Evolutionary conservation across 257 asterid species (phyloP), one percentile per base, ranked within the genome.

Genomic region (Thymus quinquecostatus): DNA sequence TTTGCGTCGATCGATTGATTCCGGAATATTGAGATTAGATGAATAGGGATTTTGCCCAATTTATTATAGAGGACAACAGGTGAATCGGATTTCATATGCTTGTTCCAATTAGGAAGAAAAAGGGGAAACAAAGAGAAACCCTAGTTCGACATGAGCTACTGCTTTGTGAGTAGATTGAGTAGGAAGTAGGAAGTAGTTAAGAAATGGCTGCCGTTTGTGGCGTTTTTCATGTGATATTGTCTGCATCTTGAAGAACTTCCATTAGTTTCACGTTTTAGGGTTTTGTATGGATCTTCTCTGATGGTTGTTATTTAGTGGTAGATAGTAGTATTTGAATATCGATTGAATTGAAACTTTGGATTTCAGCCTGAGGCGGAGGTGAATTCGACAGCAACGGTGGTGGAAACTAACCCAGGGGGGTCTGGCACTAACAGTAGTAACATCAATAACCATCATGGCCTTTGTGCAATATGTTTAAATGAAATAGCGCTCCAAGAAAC

Each of bases 401-500:
- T 72, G 78, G 86, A 76, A 77, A 67, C 27, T 68, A 70, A 70
- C 75, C 59, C 8, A 71, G 82, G 68, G 55, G 77, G 13, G 53
- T 54, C 66, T 30, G 81, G 38, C 53, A 48, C 74, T 77, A 77
- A 76, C 71, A 55, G 10, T 50, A 65, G 29, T 58, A 65, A 76
- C 64, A 45, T 30, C 65, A 60, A 47, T 76, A 43, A 58, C 74
- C 91, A 88, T 86, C 85, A 83, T 49, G 96, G 94, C 36, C 67
- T 70, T 59, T 94, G 99, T 78, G 92, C 97, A 10, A 83, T 94
- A 70, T 94, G 99, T 77, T 80, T 89, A 83, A 78, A 86, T 77
- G 84, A 81, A 82, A 91, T 94, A 63, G 68, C 57, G 68, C 95
- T 91, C 56, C 87, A 91, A 73, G 97, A 94, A 77, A 91, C 95